Conservation (phyloP, 768 basidiomycete species). For the Tulasnella calospora region DNA sequence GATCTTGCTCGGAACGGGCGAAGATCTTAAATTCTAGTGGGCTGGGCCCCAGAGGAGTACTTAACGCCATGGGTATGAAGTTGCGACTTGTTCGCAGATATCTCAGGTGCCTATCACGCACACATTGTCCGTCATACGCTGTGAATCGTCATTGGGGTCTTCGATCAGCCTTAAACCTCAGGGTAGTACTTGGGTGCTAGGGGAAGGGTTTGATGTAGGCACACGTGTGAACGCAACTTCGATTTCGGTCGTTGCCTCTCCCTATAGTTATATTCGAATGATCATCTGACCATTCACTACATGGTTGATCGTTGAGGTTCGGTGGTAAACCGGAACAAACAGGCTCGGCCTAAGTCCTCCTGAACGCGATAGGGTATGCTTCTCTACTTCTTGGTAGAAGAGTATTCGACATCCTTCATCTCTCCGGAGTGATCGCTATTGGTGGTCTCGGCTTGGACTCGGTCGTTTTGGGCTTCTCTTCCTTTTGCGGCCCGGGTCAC, state of each 20-base stretch:
- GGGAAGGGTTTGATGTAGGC: too few species aligned
- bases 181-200: too few species aligned
- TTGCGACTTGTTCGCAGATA: not conserved
- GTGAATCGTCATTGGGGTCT: too few species aligned
- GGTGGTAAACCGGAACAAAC: not conserved
- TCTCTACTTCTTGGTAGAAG: not conserved
- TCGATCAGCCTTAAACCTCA: too few species aligned
- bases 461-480: not conserved
- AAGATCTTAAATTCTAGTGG: not conserved
- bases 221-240: too few species aligned
- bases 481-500: not conserved
- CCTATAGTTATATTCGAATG: too few species aligned
- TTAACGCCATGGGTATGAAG: not conserved
- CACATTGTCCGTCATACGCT: too few species aligned
- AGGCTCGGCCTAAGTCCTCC: not conserved
- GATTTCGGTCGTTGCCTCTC: too few species aligned
- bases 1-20: not conserved
- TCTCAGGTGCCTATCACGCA: too few species aligned
- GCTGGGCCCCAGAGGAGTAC: too few species aligned
- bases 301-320: too few species aligned
- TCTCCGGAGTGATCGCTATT: not conserved
- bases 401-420: not conserved
- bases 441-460: not conserved
- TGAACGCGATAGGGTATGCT: not conserved
- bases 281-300: too few species aligned